These are phyloP conservation scores for Mortierella sp. DNA, from an alignment of 371 early-diverging fungal genomes.

Conservation along the genomic window DNA sequence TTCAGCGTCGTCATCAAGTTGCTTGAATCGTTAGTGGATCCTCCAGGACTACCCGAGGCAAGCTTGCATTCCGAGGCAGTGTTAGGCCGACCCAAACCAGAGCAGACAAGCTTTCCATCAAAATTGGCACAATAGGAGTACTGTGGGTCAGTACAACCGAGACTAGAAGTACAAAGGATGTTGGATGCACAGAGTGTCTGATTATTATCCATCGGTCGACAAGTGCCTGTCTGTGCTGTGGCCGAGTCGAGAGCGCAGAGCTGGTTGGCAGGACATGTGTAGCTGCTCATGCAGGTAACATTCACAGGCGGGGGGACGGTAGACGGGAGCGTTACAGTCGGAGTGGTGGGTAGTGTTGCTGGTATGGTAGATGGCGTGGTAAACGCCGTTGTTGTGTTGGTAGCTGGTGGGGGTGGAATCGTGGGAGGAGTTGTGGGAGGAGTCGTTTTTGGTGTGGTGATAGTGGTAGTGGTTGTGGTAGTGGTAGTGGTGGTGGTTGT, in stretches of 20 bases:
- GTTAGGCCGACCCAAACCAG: slow-evolving; percentile 25
- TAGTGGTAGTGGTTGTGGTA: background rate
- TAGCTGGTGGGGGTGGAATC: background rate
- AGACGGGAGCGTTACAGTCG: background rate
- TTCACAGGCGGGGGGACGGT: background rate
- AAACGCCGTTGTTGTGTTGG: background rate
- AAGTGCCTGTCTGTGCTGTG: slow-evolving; percentile 16
- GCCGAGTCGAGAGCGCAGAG: slow-evolving; percentile 17
- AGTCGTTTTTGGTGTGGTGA: background rate
- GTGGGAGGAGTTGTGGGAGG: slow-evolving; percentile 11
- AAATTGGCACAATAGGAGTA: slow-evolving; percentile 25
- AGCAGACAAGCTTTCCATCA: background rate
- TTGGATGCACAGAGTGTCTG: slow-evolving; percentile 11
- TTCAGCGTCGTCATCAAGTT: slow-evolving; percentile 22
- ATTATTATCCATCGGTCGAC: background rate
- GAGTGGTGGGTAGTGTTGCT: background rate
- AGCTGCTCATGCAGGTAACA: slow-evolving; percentile 17
- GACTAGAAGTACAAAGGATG: slow-evolving; percentile 13
- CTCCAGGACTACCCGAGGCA: background rate
- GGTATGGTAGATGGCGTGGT: background rate
- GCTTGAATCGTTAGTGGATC: background rate
- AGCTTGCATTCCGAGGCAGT: slow-evolving; percentile 12
- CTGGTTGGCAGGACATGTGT: slow-evolving; percentile 15
- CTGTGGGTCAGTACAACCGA: slow-evolving; percentile 18
- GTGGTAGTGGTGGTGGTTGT: background rate